phyloP scores from a whole-genome alignment of 148 eudicot species.

The Salicornia ramosissima region DNA sequence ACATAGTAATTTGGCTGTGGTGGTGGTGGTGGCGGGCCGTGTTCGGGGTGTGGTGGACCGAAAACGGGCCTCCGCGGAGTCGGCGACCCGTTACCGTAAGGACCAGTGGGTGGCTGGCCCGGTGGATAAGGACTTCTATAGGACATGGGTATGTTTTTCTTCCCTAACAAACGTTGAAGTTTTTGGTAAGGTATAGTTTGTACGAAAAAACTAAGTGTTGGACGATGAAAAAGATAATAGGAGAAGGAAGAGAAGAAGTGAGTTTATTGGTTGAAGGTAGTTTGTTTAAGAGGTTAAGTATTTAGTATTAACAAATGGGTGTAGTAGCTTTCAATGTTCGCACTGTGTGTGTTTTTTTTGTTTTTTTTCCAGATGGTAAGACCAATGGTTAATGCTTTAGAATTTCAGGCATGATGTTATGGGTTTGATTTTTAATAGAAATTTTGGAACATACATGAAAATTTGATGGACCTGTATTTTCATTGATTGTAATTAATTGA shows the following conservation, averaged over 20 bases:
- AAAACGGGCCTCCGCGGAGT: constrained; percentile 22
- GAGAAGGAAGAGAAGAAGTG: neutral
- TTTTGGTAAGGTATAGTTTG: neutral
- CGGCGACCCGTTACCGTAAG: constrained; percentile 27
- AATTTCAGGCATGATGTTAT: no score
- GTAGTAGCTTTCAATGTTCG: neutral
- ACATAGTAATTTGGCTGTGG: constrained; percentile 17
- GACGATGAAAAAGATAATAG: no score
- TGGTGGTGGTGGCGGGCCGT: constrained; percentile 20
- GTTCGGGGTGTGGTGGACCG: constrained; percentile 17
- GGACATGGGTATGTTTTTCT: constrained; percentile 12
- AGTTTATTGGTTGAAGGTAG: neutral
- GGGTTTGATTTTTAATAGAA: no score
- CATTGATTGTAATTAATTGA: no score
- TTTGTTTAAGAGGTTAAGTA: neutral
- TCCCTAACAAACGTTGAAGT: neutral
- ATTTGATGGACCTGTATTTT: no score
- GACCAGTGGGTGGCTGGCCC: constrained; percentile 27
- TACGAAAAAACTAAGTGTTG: no score
- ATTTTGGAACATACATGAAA: no score
- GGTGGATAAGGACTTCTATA: constrained; percentile 23
- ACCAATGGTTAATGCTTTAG: no score
- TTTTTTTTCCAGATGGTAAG: no score
- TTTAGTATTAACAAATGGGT: neutral
- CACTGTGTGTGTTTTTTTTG: no score